These are phyloP conservation scores for Stachybotrys chlorohalonatus DNA, from an alignment of 2,329 filamentous ascomycete genomes.

Conservation along the genomic window DNA sequence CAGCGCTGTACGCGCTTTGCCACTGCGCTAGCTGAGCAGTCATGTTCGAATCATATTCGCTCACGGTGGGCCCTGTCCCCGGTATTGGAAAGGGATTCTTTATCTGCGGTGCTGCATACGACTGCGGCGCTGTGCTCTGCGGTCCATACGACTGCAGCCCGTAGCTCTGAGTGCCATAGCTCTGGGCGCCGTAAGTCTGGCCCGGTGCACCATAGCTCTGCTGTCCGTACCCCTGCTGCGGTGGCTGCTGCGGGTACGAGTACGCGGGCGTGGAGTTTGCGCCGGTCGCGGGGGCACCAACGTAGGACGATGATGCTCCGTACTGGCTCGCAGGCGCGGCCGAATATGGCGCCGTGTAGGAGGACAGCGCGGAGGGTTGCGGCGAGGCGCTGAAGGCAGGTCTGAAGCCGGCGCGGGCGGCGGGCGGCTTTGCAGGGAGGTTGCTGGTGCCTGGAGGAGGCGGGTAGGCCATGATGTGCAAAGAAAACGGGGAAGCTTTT, in stretches of 20 bases:
- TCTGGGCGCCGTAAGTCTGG: constrained; percentile 6
- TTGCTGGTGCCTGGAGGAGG: constrained; percentile 63
- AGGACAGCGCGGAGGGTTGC: constrained; percentile 20
- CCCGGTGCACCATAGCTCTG: constrained; percentile 21
- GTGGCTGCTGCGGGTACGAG: constrained; percentile 15
- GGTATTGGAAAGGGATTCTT: constrained; percentile 73
- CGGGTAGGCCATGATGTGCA: constrained; percentile 77
- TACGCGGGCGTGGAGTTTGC: constrained; percentile 13
- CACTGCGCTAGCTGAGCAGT: constrained; percentile 90
- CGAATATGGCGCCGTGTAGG: constrained; percentile 20
- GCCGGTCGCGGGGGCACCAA: constrained; percentile 12
- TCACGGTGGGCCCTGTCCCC: constrained; percentile 23
- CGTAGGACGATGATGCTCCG: constrained; percentile 34
- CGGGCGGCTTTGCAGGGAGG: constrained; percentile 70
- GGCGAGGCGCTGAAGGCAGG: constrained; percentile 38
- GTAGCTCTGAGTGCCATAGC: constrained; percentile 23
- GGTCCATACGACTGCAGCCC: constrained; percentile 30
- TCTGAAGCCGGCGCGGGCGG: constrained; percentile 38
- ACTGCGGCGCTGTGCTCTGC: constrained; percentile 19
- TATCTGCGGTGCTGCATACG: constrained; percentile 57
- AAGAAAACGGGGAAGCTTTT: constrained; percentile 17
- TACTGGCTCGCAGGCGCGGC: constrained; percentile 28
- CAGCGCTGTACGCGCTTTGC: constrained; percentile 69
- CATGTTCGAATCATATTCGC: constrained; percentile 64
- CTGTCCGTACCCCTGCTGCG: constrained; percentile 1